Base-by-base conservation (phyloP, 352 stramenopile species). In the Phytophthora kernoviae region DNA sequence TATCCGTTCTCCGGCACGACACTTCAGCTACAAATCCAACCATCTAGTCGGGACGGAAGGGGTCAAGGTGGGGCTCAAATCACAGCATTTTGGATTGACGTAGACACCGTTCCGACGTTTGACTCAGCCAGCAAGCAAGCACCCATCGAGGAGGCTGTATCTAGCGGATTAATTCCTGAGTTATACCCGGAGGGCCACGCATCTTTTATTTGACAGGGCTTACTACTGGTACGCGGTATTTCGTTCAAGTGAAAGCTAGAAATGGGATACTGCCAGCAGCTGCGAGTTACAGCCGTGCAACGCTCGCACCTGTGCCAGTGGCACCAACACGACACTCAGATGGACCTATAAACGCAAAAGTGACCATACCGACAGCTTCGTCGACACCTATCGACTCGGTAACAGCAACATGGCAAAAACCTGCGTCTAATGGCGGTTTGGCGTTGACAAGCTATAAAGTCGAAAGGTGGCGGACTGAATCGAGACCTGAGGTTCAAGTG, bases 241-340 rank as follows among this genome's bases (percentile, higher is more conserved):
- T 91, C 62, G 83, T 94, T 1, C 88, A 95, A 49, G 87, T 96
- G 6, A 92, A 88, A 42, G 62, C 82, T 8, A 83, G 76, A 27
- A 95, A 89, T 58, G 62, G 64, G 22, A 81, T 94, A 24, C 24
- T 30, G 24, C 24, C 24, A 6, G 6, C 6, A 30, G 24, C 3
- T 7, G 24, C 24, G 24, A 81, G 81, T 0, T 87, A 82, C 58
- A 90, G 79, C 44, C 79, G 76, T 10, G 77, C 83, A 17, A 91
- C 72, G 15, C 56, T 90, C 11, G 80, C 79, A 8, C 79, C 79
- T 3, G 85, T 77, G 45, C 69, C 84, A 6, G 34, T 91, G 20
- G 81, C 78, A 4, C 81, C 84, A 9, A 83, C 70, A 5, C 55
- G 67, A 1, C 79, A 75, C 30, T 69, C 82, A 1, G 71, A 83